A percentile compares a stretch with the other conserved stretches of the same genome.
Evolutionary conservation across 1,139 yeast genomes (phyloP).

Genomic region (Nakaseomyces sp.): DNA sequence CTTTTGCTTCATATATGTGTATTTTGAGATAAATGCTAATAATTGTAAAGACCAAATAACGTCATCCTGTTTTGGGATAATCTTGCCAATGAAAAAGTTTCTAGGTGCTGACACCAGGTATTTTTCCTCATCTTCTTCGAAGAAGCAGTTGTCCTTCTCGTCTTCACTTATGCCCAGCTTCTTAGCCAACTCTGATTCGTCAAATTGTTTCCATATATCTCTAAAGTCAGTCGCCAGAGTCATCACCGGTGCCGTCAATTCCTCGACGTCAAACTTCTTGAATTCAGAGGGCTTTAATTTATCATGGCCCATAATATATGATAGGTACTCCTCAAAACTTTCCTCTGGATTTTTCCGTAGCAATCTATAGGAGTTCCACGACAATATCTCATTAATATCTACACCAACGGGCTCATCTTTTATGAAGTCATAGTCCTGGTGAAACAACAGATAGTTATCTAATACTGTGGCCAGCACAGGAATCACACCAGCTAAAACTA

Average conservation of each 20-base stretch:
- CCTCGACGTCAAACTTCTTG: constrained; percentile 11
- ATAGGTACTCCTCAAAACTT: constrained; percentile 17
- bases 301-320: constrained; percentile 16
- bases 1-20: constrained; percentile 65
- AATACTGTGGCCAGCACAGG: constrained; percentile 87
- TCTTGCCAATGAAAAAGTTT: constrained; percentile 61
- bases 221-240: constrained; percentile 21
- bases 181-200: constrained; percentile 1
- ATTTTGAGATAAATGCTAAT: constrained; percentile 86
- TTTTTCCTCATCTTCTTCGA: constrained; percentile 12
- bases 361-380: constrained; percentile 14
- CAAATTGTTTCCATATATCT: constrained; percentile 14
- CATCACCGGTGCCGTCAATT: constrained; percentile 11
- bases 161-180: neutral
- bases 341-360: constrained; percentile 16
- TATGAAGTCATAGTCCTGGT: constrained; percentile 32
- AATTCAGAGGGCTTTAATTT: constrained; percentile 14
- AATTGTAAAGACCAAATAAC: constrained; percentile 89
- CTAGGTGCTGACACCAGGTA: constrained; percentile 42
- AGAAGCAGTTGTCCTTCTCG: constrained; percentile 13
- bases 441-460: constrained; percentile 58
- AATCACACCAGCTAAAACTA: constrained; percentile 83
- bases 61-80: constrained; percentile 85
- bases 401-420: constrained; percentile 23
- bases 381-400: constrained; percentile 14